Evolutionary conservation across 139 green algal species (phyloP), one percentile per base, ranked within the genome.

Genomic region (Volvox reticuliferus): DNA sequence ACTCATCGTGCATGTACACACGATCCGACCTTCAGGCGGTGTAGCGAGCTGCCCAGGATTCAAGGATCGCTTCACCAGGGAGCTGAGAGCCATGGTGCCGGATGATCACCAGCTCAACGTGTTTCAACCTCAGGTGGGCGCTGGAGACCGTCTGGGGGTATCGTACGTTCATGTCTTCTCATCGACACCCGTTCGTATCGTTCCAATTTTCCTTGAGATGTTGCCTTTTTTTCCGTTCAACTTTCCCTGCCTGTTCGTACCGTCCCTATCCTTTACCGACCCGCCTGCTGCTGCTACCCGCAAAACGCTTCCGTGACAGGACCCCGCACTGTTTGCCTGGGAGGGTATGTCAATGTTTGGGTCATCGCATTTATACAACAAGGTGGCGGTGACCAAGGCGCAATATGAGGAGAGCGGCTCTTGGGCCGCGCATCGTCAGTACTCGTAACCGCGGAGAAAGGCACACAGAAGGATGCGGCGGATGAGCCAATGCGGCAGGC

Each of bases 61-160:
- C 76, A 79, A 55, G 55, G 89, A 95, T 16, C 92, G 94, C 33
- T 95, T 96, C 75, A 26, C 82, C 2, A 33, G 30, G 0, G 97
- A 98, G 91, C 91, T 99, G 89, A 88, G 96, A 77, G 86, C 94
- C 9, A 85, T 98, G 73, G 97, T 98, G 84, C 95, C 95, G 0
- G 91, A 96, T 61, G 91, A 97, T 13, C 96, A 94, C 71, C 88
- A 96, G 16, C 79, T 96, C 0, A 88, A 91, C 69, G 91, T 97
- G 18, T 87, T 91, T 17, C 36, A 79, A 35, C 88, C 91, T 30
- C 91, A 73, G 80, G 93, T 95, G 79, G 2, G 93, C n/a, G 1
- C 17, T 36, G 0, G 19, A 0, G 1, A 71, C 44, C 44, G 44
- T 9, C 9, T 55, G 44, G 44, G 44, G 44, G 44, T 55, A 55